Evolutionary conservation across 2,329 filamentous ascomycete genomes (phyloP).

Genomic region (Colletotrichum sp.): DNA sequence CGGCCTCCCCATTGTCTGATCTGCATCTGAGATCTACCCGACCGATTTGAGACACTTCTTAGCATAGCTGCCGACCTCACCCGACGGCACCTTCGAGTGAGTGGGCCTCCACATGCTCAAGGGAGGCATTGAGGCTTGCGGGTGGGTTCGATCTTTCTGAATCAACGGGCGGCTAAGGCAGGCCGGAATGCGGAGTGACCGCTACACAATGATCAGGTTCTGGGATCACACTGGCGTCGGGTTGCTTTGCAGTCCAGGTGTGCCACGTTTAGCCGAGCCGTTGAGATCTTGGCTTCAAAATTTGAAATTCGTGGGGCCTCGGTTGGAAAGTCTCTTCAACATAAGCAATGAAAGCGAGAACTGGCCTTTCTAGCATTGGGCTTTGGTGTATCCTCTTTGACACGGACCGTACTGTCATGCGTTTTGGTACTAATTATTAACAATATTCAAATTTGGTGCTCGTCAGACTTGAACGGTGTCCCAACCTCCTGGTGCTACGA

Average conservation of each 20-base stretch:
- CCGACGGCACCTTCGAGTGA: not conserved
- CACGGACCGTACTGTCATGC: not conserved
- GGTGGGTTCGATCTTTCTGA: not conserved
- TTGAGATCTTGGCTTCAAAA: not conserved
- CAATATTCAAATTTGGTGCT: not conserved
- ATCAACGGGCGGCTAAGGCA: not conserved
- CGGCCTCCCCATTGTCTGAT: not conserved
- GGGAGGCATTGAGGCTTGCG: not conserved
- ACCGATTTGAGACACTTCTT: not conserved
- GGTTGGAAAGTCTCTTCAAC: fast-evolving
- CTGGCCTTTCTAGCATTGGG: no score
- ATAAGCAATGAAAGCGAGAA: not conserved
- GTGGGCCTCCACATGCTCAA: not conserved
- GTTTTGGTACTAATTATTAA: not conserved
- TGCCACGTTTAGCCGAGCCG: not conserved
- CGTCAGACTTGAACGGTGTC: not conserved
- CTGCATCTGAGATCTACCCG: not conserved
- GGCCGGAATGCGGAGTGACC: not conserved
- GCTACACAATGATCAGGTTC: not conserved
- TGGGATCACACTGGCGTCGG: not conserved
- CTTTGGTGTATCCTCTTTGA: not conserved
- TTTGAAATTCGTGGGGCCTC: not conserved
- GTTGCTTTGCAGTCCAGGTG: not conserved
- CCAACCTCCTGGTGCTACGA: not conserved
- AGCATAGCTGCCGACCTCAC: not conserved